These are phyloP conservation scores for Schizophyllum amplum DNA, from an alignment of 1,284 basidiomycete species.

Conservation along the genomic window DNA sequence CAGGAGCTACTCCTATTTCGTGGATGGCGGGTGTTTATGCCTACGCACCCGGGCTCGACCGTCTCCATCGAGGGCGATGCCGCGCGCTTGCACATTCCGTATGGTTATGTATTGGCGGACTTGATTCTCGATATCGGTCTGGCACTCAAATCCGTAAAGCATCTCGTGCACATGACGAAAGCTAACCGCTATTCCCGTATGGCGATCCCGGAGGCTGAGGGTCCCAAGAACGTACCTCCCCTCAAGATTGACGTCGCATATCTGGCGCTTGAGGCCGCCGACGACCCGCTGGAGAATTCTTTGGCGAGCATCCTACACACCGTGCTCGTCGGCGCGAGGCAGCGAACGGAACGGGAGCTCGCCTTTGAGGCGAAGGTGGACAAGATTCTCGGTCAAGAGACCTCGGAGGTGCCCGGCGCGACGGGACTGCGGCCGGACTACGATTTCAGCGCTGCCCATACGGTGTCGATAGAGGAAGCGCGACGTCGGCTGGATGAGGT, in stretches of 20 bases:
- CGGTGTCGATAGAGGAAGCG: slow-evolving; percentile 68
- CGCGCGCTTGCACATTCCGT: slow-evolving; percentile 72
- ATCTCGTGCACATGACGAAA: slow-evolving; percentile 45
- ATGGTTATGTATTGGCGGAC: slow-evolving; percentile 69
- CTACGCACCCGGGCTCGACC: slow-evolving; percentile 21
- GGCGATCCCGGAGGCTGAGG: slow-evolving; percentile 56
- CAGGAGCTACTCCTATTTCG: slow-evolving; percentile 71
- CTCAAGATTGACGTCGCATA: slow-evolving; percentile 55
- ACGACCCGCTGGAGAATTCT: slow-evolving; percentile 81
- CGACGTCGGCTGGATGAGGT: slow-evolving; percentile 64
- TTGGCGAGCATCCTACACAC: slow-evolving; percentile 75
- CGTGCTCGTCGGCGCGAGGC: slow-evolving; percentile 69
- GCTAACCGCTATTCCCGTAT: slow-evolving; percentile 39
- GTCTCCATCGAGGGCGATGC: slow-evolving; percentile 56
- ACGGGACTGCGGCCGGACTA: slow-evolving; percentile 30
- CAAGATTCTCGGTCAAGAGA: slow-evolving; percentile 33
- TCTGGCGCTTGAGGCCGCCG: slow-evolving; percentile 75
- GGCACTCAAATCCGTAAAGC: slow-evolving; percentile 59
- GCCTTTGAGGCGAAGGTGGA: slow-evolving; percentile 77
- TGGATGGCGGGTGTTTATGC: slow-evolving; percentile 43
- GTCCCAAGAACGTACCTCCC: slow-evolving; percentile 63
- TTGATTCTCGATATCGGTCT: slow-evolving; percentile 62
- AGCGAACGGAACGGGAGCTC: slow-evolving; percentile 72
- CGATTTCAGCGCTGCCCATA: slow-evolving; percentile 55
- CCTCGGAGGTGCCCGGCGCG: slow-evolving; percentile 30